Conservation (phyloP, 495 filamentous ascomycete genomes). For the Pyrenopolyporus hunteri region DNA sequence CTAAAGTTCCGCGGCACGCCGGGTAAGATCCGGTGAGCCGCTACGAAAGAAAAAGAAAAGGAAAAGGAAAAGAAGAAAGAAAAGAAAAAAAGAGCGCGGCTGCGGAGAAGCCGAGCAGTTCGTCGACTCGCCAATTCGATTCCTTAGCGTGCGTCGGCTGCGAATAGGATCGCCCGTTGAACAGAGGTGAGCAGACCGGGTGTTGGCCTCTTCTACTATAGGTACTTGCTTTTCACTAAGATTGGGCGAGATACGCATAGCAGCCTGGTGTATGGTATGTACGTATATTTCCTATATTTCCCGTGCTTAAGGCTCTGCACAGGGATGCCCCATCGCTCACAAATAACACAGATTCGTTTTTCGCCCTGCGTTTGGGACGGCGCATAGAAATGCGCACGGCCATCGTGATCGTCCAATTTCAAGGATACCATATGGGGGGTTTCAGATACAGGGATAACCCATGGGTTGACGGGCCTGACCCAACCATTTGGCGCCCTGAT, state of each 20-base stretch:
- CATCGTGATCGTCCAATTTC: constrained; percentile 30
- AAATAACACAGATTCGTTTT: constrained; percentile 28
- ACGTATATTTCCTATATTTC: not conserved
- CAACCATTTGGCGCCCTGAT: constrained; percentile 39
- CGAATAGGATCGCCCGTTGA: constrained; percentile 8
- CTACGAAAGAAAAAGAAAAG: constrained; percentile 26
- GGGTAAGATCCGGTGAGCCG: constrained; percentile 39
- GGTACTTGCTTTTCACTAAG: too few species aligned
- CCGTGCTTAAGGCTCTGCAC: constrained; percentile 13
- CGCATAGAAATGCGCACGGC: constrained; percentile 13
- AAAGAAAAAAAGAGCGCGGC: too few species aligned
- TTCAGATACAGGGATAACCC: constrained; percentile 35
- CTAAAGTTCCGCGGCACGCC: constrained; percentile 31
- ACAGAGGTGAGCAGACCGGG: not conserved
- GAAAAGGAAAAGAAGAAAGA: too few species aligned
- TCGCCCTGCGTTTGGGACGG: constrained; percentile 1
- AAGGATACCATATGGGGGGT: constrained; percentile 33
- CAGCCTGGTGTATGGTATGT: constrained; percentile 1
- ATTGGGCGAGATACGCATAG: constrained; percentile 7
- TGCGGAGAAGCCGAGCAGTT: constrained; percentile 34
- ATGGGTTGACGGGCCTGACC: constrained; percentile 22
- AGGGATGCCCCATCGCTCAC: constrained; percentile 31
- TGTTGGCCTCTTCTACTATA: constrained; percentile 2
- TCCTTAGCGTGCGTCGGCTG: constrained; percentile 4
- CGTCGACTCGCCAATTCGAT: constrained; percentile 19